These are phyloP conservation scores for Sarcodon sp. DNA, from an alignment of 768 basidiomycete species.

Conservation along the genomic window DNA sequence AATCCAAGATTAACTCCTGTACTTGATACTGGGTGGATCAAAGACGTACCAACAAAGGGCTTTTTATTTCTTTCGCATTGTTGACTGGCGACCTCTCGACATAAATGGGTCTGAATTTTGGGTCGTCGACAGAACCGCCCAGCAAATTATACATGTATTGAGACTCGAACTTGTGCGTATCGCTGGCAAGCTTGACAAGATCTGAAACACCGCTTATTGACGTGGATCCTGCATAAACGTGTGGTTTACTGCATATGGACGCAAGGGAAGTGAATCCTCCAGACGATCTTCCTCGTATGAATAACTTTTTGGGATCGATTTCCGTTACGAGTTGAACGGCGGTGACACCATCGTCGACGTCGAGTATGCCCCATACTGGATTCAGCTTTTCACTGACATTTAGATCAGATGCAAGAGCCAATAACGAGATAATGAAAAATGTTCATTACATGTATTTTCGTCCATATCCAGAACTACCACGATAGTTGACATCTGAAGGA, in stretches of 20 bases:
- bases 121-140: conserved; percentile 42
- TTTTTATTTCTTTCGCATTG: conserved; percentile 46
- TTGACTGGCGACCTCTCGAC: conserved; percentile 48
- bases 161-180: conserved; percentile 66
- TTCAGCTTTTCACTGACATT: conserved; percentile 5
- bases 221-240: conserved; percentile 35
- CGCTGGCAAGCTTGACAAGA: conserved; percentile 36
- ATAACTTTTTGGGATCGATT: conserved; percentile 49
- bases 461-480: conserved; percentile 67
- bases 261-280: conserved; percentile 63
- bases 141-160: conserved; percentile 46
- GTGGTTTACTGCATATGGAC: conserved; percentile 26
- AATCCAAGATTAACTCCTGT: neutral
- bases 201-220: conserved; percentile 63
- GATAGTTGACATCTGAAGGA: conserved; percentile 56
- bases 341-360: conserved; percentile 53
- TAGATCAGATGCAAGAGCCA: neutral
- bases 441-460: conserved; percentile 39
- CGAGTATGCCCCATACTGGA: conserved; percentile 62
- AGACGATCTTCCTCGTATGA: conserved; percentile 61
- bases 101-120: conserved; percentile 31
- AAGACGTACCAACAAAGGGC: conserved; percentile 48
- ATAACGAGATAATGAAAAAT: neutral
- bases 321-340: conserved; percentile 30
- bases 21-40: neutral